Evolutionary conservation across 768 basidiomycete genomes (phyloP), one percentile per base, ranked within the genome.

Genomic region (Mycena pura): DNA sequence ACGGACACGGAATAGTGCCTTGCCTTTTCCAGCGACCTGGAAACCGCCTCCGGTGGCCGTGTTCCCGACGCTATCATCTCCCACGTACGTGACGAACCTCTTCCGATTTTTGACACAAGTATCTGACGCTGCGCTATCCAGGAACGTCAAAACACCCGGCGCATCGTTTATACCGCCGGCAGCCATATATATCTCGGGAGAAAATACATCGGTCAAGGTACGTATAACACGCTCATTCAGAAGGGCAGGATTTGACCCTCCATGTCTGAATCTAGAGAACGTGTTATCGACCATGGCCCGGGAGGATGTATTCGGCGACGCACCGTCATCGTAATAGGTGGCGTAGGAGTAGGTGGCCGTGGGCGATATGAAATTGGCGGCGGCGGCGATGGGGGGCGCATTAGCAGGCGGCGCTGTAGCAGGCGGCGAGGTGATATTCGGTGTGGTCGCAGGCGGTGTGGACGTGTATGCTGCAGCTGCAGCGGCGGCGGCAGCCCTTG

Each of bases 41-140:
- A 57, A 57, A 4, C 7, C 5, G 9, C 52, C 52, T 21, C 29
- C 36, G 28, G 13, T 34, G 9, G 56, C 56, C 2, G 56, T 57
- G 3, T 3, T 7, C 3, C 56, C 56, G 17, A 2, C 31, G n/a
- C 47, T 7, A 8, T 3, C 24, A 28, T 40, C 32, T 4, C 15
- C 14, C 56, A 40, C 3, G 36, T 57, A 57, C 8, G 56, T 47
- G 3, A 49, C 3, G 47, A 58, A 58, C 1, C 57, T 32, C 5
- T 10, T 6, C 8, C 47, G 46, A 29, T 32, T 31, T 22, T 34
- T 48, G 3, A 58, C 57, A 43, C 57, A 58, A 17, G 9, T 2
- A n/a, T 58, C 57, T 31, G 57, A 48, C 10, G 57, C 57, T 4
- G 15, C 57, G 24, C 57, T 58, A 22, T 58, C 57, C 34, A 58